A percentile compares a stretch with the other conserved stretches of the same genome.
Conservation (phyloP, 1,284 basidiomycete species). For the Jaminaea rosea region DNA sequence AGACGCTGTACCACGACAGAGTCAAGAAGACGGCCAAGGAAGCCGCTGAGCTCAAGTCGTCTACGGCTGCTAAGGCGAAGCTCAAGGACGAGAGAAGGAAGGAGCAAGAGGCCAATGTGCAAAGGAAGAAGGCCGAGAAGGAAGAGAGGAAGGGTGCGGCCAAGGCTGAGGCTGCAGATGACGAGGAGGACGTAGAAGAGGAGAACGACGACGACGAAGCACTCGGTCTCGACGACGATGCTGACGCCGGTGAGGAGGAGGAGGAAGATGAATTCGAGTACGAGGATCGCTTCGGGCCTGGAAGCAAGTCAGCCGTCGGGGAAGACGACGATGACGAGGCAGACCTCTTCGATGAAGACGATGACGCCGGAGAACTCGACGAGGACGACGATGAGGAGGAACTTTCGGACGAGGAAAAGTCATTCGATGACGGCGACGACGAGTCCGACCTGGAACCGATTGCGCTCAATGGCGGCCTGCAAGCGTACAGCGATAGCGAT, state of each 20-base stretch:
- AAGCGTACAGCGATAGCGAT: slow-evolving; percentile 18
- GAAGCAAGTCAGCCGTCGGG: neutral
- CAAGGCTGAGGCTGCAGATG: slow-evolving; percentile 8
- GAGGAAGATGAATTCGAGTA: slow-evolving; percentile 41
- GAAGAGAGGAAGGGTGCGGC: slow-evolving; percentile 8
- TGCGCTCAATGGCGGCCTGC: slow-evolving; percentile 16
- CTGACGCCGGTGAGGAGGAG: no score
- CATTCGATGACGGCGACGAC: slow-evolving; percentile 7
- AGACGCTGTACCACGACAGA: slow-evolving; percentile 43
- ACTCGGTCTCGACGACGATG: neutral
- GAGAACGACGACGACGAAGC: slow-evolving; percentile 21
- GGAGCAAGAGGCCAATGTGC: slow-evolving; percentile 36
- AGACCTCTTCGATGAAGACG: slow-evolving; percentile 6
- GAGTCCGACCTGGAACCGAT: slow-evolving; percentile 35
- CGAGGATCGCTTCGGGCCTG: slow-evolving; percentile 21
- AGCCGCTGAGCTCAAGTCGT: slow-evolving; percentile 12
- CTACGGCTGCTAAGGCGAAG: slow-evolving; percentile 17
- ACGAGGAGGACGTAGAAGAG: slow-evolving; percentile 5
- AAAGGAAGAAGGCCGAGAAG: slow-evolving; percentile 32
- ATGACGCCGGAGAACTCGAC: slow-evolving; percentile 2
- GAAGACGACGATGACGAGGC: slow-evolving; percentile 22
- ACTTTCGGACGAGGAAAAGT: neutral
- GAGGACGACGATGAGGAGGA: slow-evolving; percentile 8
- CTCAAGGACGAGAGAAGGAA: slow-evolving; percentile 18
- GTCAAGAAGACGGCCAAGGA: slow-evolving; percentile 15